Evolutionary conservation across 1,284 basidiomycete species (phyloP).

Genomic region (Apiotrichum sp.): DNA sequence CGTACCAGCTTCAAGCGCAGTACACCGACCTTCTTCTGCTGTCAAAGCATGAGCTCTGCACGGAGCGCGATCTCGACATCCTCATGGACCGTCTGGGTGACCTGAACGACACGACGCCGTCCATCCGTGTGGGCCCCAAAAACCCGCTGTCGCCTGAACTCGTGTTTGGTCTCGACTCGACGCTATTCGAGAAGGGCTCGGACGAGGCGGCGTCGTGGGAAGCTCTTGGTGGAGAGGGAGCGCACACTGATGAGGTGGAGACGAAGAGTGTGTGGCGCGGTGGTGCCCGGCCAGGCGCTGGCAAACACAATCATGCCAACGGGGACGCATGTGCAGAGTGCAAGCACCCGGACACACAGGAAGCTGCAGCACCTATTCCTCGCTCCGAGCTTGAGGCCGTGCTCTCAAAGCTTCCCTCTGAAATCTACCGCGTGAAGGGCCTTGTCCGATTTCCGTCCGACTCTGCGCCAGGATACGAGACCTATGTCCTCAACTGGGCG

Average conservation of each 20-base stretch:
- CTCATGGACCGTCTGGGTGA: conserved; percentile 81
- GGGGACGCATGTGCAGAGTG: conserved; percentile 11
- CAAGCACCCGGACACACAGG: conserved; percentile 1
- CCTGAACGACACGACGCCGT: conserved; percentile 79
- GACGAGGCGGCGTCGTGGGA: conserved; percentile 35
- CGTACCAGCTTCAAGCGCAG: conserved; percentile 68
- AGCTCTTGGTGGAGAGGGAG: conserved; percentile 19
- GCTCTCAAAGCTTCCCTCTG: conserved; percentile 53
- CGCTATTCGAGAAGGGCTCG: conserved; percentile 55
- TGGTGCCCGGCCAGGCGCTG: conserved; percentile 24
- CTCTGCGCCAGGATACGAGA: conserved; percentile 21
- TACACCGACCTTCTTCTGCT: conserved; percentile 84
- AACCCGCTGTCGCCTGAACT: conserved; percentile 55
- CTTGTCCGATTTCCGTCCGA: conserved; percentile 56
- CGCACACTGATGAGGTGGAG: conserved; percentile 75
- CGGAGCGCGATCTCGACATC: conserved; percentile 67
- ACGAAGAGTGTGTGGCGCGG: conserved; percentile 60
- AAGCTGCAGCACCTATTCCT: too few relatives aligned
- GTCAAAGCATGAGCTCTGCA: conserved; percentile 78
- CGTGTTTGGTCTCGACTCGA: conserved; percentile 76
- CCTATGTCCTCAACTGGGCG: conserved; percentile 77
- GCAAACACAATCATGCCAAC: conserved; percentile 29
- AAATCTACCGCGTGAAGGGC: conserved; percentile 58
- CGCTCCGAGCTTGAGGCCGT: conserved; percentile 41
- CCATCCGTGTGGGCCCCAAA: conserved; percentile 56